Evolutionary conservation across 306 rosid species (phyloP).

Genomic region (Vigna nakashimae): DNA sequence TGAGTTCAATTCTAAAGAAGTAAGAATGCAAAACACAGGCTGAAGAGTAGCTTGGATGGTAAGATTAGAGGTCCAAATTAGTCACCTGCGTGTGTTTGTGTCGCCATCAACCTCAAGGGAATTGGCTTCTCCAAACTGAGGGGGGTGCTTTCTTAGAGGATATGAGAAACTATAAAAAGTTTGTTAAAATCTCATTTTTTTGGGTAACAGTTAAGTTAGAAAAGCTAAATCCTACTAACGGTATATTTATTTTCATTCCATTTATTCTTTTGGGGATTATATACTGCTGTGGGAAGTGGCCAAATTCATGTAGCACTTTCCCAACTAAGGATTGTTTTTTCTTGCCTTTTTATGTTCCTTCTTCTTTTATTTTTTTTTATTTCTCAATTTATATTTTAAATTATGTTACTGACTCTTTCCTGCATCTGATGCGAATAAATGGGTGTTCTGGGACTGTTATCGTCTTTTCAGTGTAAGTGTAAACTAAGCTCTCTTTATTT

Average conservation of each 20-base stretch:
- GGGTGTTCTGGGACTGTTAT: slow-evolving; percentile 45
- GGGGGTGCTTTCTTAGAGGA: neutral
- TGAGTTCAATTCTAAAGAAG: neutral
- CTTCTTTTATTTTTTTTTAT: neutral
- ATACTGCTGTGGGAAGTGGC: neutral
- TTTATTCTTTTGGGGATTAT: slow-evolving; percentile 11
- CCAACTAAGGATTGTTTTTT: slow-evolving; percentile 9
- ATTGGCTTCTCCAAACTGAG: neutral
- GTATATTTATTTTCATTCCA: slow-evolving; percentile 6
- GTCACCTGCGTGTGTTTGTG: slow-evolving; percentile 12
- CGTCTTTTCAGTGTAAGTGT: slow-evolving; percentile 80
- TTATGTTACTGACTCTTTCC: slow-evolving; percentile 43
- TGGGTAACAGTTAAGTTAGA: neutral
- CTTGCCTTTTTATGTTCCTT: neutral
- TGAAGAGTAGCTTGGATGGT: slow-evolving; percentile 28
- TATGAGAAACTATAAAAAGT: neutral
- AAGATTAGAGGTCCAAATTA: slow-evolving; percentile 23
- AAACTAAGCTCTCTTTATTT: slow-evolving; percentile 41
- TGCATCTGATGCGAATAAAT: slow-evolving; percentile 46
- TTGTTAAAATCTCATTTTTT: neutral
- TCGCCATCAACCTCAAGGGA: neutral
- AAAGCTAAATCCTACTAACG: neutral
- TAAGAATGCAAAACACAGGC: slow-evolving; percentile 12
- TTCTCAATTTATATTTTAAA: neutral
- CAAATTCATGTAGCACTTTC: slow-evolving; percentile 21